phyloP scores from a whole-genome alignment of 2,329 filamentous ascomycete species.

The Xylariaceae sp. region DNA sequence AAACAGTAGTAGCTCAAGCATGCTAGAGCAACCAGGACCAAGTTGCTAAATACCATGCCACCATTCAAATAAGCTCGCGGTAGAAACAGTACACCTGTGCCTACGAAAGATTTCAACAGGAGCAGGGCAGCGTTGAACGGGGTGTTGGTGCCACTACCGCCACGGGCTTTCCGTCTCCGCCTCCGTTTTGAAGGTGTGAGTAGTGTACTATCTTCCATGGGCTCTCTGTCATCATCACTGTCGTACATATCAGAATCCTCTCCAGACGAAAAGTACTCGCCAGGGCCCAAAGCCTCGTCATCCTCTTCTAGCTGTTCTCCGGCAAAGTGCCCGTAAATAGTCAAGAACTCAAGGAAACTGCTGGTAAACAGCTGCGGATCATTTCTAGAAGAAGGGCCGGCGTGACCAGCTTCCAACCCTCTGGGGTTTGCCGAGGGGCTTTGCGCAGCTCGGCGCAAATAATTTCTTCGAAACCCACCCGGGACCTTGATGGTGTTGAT shows the following conservation, averaged over 20 bases:
- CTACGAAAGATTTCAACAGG: conserved; percentile 94
- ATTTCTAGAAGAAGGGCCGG: conserved; percentile 33
- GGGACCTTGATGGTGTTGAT: conserved; percentile 90
- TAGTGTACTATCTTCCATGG: conserved; percentile 83
- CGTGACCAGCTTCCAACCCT: conserved; percentile 37
- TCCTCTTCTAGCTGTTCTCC: conserved; percentile 96
- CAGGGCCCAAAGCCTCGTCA: conserved; percentile 79
- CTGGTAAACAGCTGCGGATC: conserved; percentile 72
- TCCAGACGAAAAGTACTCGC: conserved; percentile 88
- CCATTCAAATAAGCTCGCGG: conserved; percentile 92
- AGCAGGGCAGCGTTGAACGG: conserved; percentile 77
- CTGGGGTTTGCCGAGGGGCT: conserved; percentile 49
- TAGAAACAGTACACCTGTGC: conserved; percentile 90
- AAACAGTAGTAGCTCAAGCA: conserved; percentile 95
- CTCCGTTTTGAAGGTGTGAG: conserved; percentile 71
- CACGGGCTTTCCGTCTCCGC: conserved; percentile 71
- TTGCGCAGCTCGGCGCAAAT: conserved; percentile 69
- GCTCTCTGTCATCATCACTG: conserved; percentile 66
- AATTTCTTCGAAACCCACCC: conserved; percentile 89
- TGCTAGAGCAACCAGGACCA: conserved; percentile 83
- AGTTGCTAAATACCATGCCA: conserved; percentile 93
- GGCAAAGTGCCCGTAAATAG: conserved; percentile 94
- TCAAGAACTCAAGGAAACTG: conserved; percentile 93
- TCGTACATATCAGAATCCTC: conserved; percentile 55
- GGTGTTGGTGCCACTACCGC: conserved; percentile 70